Percentiles rank a stretch among this genome's conserved stretches.
Conservation (phyloP, 129 eudicot species). For the Arctium lappa region DNA sequence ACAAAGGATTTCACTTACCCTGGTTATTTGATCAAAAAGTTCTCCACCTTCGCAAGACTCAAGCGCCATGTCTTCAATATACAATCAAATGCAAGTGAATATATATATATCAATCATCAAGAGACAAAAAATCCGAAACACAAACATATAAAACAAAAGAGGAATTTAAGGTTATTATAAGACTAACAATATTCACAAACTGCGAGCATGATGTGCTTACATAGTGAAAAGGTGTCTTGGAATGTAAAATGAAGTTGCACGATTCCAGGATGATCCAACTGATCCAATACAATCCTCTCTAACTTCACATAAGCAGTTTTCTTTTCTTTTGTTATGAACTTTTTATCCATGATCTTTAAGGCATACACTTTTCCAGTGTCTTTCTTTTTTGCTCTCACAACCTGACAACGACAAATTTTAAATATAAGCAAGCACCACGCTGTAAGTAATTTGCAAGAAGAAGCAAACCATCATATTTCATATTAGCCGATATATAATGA, state of each 20-base stretch:
- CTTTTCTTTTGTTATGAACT: slow-evolving; percentile 95
- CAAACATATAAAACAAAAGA: slow-evolving; percentile 7
- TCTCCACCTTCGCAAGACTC: slow-evolving; percentile 99
- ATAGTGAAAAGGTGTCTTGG: slow-evolving; percentile 87
- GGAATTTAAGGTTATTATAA: background rate
- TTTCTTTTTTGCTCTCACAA: slow-evolving; percentile 94
- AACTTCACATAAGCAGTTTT: slow-evolving; percentile 94
- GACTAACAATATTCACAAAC: background rate
- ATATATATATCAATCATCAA: slow-evolving; percentile 17
- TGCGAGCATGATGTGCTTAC: slow-evolving; percentile 51
- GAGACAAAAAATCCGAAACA: background rate
- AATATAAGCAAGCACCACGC: background rate
- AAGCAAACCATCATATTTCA: background rate
- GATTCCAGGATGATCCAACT: slow-evolving; percentile 94
- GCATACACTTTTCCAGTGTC: slow-evolving; percentile 86
- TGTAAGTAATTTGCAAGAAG: background rate
- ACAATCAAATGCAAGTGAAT: slow-evolving; percentile 25
- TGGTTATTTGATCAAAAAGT: slow-evolving; percentile 93
- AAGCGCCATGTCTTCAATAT: slow-evolving; percentile 85
- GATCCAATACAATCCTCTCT: slow-evolving; percentile 97
- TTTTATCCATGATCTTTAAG: slow-evolving; percentile 97
- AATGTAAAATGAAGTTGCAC: slow-evolving; percentile 83
- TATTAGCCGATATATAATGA: background rate
- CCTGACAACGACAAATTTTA: slow-evolving; percentile 43
- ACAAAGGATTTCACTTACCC: slow-evolving; percentile 61